Evolutionary conservation across 495 filamentous ascomycete genomes (phyloP).

Genomic region (Talaromyces stipitatus): DNA sequence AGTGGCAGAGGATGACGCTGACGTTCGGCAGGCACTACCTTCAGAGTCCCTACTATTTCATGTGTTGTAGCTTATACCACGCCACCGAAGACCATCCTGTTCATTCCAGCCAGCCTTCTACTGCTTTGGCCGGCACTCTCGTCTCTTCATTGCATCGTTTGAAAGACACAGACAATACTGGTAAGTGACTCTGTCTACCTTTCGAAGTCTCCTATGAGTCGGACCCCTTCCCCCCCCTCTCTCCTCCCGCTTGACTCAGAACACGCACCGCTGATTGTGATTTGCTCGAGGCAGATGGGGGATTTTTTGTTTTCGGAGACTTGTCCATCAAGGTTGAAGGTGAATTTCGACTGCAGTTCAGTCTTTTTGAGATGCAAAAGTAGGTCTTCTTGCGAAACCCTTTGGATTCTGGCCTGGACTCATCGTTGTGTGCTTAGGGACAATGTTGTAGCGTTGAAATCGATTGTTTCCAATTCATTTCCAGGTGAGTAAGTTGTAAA

Average conservation of each 20-base stretch:
- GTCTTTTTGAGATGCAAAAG: constrained; percentile 77
- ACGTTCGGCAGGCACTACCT: constrained; percentile 52
- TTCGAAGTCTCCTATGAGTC: too few species aligned
- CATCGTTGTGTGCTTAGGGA: constrained; percentile 16
- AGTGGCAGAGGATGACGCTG: background rate
- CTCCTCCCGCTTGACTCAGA: background rate
- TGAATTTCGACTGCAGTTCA: constrained; percentile 72
- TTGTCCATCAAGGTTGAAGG: constrained; percentile 80
- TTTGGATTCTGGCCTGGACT: background rate
- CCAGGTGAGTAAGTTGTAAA: constrained; percentile 39
- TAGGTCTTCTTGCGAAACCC: constrained; percentile 26
- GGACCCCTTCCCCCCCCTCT: too few species aligned
- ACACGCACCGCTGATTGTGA: background rate
- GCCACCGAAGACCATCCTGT: constrained; percentile 52
- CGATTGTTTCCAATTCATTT: constrained; percentile 66
- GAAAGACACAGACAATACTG: constrained; percentile 82
- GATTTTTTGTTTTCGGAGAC: constrained; percentile 96
- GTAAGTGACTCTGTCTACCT: constrained; percentile 31
- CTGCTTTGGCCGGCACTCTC: constrained; percentile 67
- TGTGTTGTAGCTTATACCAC: constrained; percentile 65
- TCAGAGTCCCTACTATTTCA: constrained; percentile 75
- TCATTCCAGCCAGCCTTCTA: constrained; percentile 34
- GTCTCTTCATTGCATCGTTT: constrained; percentile 89
- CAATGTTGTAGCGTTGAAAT: constrained; percentile 59
- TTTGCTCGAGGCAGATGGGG: constrained; percentile 58